A percentile compares a stretch with the other conserved stretches of the same genome.
phyloP scores from a whole-genome alignment of 140 eudicot genomes.

The Senecio squalidus region DNA sequence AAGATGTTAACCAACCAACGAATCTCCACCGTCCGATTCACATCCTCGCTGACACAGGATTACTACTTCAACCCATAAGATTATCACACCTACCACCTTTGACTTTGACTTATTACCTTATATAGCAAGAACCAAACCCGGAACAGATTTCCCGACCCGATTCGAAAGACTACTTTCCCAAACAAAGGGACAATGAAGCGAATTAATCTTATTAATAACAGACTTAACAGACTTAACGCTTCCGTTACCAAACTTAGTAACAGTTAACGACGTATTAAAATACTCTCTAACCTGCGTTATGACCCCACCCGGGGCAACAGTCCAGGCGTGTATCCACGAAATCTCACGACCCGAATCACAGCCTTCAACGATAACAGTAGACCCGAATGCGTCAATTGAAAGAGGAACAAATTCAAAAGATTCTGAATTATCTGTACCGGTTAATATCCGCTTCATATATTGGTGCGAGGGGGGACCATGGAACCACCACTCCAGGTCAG shows the following conservation, averaged over 20 bases:
- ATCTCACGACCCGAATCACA: conserved; percentile 57
- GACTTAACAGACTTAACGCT: conserved; percentile 16
- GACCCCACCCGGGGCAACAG: conserved; percentile 66
- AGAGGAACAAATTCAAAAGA: conserved; percentile 56
- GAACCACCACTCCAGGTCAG: conserved; percentile 99
- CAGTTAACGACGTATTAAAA: conserved; percentile 91
- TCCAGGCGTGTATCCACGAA: conserved; percentile 98
- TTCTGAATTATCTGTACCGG: conserved; percentile 39
- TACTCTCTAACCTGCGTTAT: conserved; percentile 91
- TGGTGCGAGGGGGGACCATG: conserved; percentile 99
- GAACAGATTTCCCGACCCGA: conserved; percentile 83
- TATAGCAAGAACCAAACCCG: conserved; percentile 86
- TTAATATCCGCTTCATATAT: conserved; percentile 90
- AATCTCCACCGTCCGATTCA: conserved; percentile 35
- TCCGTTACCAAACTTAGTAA: conserved; percentile 48
- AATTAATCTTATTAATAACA: conserved; percentile 8
- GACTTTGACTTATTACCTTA: conserved; percentile 31
- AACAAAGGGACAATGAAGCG: conserved; percentile 68
- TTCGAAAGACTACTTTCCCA: conserved; percentile 70
- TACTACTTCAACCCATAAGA: conserved; percentile 39
- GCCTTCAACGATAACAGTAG: conserved; percentile 83
- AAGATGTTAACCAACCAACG: conserved; percentile 16
- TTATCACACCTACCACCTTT: conserved; percentile 18
- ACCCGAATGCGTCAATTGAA: conserved; percentile 65
- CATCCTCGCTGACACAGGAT: conserved; percentile 38